Conservation (phyloP, 148 eudicot species). For the Nepenthes mirabilis region DNA sequence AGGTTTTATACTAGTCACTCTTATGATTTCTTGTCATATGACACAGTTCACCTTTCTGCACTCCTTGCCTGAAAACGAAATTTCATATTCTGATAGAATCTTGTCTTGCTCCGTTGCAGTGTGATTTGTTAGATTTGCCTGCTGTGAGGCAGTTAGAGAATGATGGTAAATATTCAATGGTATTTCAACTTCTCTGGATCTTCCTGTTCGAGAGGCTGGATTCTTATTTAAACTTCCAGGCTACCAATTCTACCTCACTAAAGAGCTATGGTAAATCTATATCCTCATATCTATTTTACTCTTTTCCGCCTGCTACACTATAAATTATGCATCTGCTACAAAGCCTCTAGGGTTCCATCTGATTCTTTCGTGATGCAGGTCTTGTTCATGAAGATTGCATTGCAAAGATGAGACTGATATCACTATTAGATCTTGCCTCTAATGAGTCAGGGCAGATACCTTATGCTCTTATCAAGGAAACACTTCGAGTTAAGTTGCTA, state of each 20-base stretch:
- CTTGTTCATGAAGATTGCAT: conserved; percentile 89
- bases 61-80: neutral
- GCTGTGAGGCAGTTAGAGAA: conserved; percentile 82
- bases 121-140: conserved; percentile 81
- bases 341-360: no score
- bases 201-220: conserved; percentile 74
- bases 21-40: neutral
- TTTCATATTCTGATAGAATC: neutral
- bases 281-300: neutral
- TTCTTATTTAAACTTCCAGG: conserved; percentile 53
- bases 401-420: conserved; percentile 78
- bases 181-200: conserved; percentile 73
- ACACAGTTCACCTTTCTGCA: neutral
- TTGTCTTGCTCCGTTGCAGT: conserved; percentile 36
- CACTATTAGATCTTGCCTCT: conserved; percentile 73
- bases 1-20: no score
- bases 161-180: conserved; percentile 46
- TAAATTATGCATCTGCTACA: neutral
- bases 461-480: conserved; percentile 62
- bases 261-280: conserved; percentile 44
- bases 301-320: neutral
- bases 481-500: conserved; percentile 44
- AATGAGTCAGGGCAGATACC: conserved; percentile 63
- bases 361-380: conserved; percentile 27
- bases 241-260: conserved; percentile 50